These are phyloP conservation scores for Pseudocercospora musae DNA, from an alignment of 2,329 filamentous ascomycete species.

Conservation along the genomic window DNA sequence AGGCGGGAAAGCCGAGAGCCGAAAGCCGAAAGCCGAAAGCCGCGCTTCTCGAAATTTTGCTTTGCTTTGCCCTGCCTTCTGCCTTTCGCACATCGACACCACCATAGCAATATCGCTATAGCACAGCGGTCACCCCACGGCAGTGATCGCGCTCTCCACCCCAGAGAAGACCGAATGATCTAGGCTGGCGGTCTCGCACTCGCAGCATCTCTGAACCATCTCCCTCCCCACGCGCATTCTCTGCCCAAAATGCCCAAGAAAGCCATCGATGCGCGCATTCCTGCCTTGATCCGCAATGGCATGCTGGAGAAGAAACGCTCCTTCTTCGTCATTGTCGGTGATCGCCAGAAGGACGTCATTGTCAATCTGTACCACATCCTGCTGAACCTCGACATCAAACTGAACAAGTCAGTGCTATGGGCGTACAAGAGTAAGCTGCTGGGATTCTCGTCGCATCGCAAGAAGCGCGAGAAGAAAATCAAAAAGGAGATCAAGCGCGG, in stretches of 20 bases:
- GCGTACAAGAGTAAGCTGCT: constrained; percentile 98
- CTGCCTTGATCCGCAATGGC: constrained; percentile 85
- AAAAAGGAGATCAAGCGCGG: constrained; percentile 97
- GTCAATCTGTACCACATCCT: constrained; percentile 93
- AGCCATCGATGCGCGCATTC: constrained; percentile 75
- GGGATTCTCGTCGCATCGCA: constrained; percentile 91
- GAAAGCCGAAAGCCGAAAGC: too few relatives aligned
- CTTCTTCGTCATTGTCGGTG: constrained; percentile 95
- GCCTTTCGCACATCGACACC: not conserved
- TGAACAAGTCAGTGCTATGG: constrained; percentile 96
- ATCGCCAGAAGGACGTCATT: constrained; percentile 93
- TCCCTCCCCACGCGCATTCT: not conserved
- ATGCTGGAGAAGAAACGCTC: constrained; percentile 94
- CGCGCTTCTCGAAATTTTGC: not conserved
- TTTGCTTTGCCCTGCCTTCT: too few relatives aligned
- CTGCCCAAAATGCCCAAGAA: constrained; percentile 55
- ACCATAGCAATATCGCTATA: constrained; percentile 1
- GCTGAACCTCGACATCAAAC: constrained; percentile 81
- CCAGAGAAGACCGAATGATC: constrained; percentile 5
- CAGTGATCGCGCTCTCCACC: not conserved
- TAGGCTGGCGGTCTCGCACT: not conserved
- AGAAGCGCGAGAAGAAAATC: constrained; percentile 97
- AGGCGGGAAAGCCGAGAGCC: too few relatives aligned
- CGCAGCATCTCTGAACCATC: constrained; percentile 6
- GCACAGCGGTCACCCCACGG: constrained; percentile 4